These are phyloP conservation scores for Colletotrichum sp. DNA, from an alignment of 2,329 filamentous ascomycete species.

Conservation along the genomic window DNA sequence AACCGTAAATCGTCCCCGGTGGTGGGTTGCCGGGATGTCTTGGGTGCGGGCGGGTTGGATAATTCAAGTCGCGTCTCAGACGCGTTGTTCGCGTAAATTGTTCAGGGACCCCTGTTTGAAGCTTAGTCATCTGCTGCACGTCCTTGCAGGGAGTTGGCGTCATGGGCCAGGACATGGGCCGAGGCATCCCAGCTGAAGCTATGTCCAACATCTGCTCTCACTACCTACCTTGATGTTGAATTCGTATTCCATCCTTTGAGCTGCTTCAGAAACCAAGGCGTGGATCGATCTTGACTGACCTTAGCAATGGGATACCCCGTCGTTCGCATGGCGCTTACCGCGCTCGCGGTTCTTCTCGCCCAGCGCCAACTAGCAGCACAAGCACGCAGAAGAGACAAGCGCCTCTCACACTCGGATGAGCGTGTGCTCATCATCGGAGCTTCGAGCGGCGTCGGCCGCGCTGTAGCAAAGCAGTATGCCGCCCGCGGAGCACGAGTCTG, in stretches of 20 bases:
- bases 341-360: not conserved
- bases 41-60: not conserved
- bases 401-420: not conserved
- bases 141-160: not conserved
- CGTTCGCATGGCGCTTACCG: not conserved
- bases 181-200: not conserved
- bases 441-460: constrained; percentile 9
- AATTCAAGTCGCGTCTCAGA: not conserved
- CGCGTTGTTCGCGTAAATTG: not conserved
- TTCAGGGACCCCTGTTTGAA: rapidly evolving
- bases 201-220: not conserved
- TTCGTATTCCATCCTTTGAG: not conserved
- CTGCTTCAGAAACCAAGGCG: not conserved
- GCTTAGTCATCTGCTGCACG: not conserved
- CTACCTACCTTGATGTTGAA: not conserved
- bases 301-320: not conserved
- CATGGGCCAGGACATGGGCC: not conserved
- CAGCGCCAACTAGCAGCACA: not conserved
- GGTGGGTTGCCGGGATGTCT: not conserved
- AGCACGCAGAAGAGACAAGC: not conserved
- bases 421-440: constrained; percentile 12
- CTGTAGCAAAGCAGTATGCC: constrained; percentile 5
- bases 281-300: not conserved
- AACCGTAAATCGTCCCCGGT: not conserved
- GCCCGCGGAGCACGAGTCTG: constrained; percentile 2